A percentile compares a stretch with the other conserved stretches of the same genome.
Conservation (phyloP, 352 stramenopile genomes). For the Phytophthora pistaciae region DNA sequence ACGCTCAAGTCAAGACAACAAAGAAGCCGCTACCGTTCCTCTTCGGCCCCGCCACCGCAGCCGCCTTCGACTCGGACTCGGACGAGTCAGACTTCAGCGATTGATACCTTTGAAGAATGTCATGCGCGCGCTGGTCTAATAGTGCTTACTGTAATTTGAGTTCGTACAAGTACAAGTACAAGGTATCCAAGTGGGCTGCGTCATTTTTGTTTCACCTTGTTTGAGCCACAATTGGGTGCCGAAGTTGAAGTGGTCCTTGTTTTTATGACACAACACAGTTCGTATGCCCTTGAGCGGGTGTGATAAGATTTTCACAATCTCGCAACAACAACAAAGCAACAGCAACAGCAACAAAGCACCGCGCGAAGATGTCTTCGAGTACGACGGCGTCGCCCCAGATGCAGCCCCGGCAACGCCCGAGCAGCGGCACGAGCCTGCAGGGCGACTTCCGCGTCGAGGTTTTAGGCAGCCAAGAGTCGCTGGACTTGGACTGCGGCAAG, state of each 20-base stretch:
- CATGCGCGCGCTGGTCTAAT: conserved; percentile 4
- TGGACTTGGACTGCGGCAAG: conserved; percentile 87
- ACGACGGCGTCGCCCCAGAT: conserved; percentile 30
- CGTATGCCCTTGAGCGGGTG: not conserved
- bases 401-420: conserved; percentile 33
- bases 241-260: not conserved
- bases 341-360: conserved; percentile 2
- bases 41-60: conserved; percentile 65
- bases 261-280: not conserved
- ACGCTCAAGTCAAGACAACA: conserved; percentile 6
- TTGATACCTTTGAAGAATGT: conserved; percentile 28
- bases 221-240: too few relatives aligned
- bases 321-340: not conserved
- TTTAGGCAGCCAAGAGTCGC: conserved; percentile 80
- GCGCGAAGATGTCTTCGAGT: conserved; percentile 13
- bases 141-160: conserved; percentile 3
- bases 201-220: too few relatives aligned
- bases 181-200: not conserved
- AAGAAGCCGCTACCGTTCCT: conserved; percentile 49
- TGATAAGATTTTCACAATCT: conserved; percentile 1
- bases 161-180: not conserved
- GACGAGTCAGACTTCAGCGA: conserved; percentile 66
- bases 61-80: conserved; percentile 63
- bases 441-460: conserved; percentile 79
- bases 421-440: conserved; percentile 45